These are phyloP conservation scores for Ceratobasidium sp. DNA, from an alignment of 1,284 basidiomycete genomes.

Conservation along the genomic window DNA sequence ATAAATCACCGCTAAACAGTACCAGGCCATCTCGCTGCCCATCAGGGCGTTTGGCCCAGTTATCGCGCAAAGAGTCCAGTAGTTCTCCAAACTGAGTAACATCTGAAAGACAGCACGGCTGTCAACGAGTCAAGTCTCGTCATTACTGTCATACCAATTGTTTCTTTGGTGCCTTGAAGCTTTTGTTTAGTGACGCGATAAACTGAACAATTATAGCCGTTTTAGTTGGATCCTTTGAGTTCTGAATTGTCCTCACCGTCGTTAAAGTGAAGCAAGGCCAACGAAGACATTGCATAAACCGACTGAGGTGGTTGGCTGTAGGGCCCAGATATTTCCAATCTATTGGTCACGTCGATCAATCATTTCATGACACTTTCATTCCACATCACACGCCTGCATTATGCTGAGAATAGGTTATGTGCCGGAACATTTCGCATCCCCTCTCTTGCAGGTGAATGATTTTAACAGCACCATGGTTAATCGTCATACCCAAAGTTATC, in stretches of 20 bases:
- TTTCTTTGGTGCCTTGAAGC: constrained; percentile 59
- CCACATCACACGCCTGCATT: background rate
- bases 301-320: background rate
- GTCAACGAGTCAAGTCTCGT: background rate
- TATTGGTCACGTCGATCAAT: background rate
- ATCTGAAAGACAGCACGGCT: constrained; percentile 46
- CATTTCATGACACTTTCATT: background rate
- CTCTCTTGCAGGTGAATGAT: constrained; percentile 59
- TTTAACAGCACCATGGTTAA: constrained; percentile 38
- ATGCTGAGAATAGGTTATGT: constrained; percentile 59
- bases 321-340: background rate
- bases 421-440: constrained; percentile 89
- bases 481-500: constrained; percentile 39
- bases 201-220: constrained; percentile 47
- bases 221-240: background rate
- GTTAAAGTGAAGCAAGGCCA: constrained; percentile 43
- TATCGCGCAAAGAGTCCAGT: constrained; percentile 62
- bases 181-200: constrained; percentile 79
- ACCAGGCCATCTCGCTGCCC: constrained; percentile 73
- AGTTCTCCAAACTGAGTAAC: constrained; percentile 75
- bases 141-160: constrained; percentile 53
- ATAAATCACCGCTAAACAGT: constrained; percentile 88
- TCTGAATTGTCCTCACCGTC: constrained; percentile 39
- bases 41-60: constrained; percentile 59
- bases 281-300: constrained; percentile 14